A percentile compares a stretch with the other conserved stretches of the same genome.
Evolutionary conservation across 2,329 filamentous ascomycete species (phyloP).

Genomic region (Chaetomium olivaceum): DNA sequence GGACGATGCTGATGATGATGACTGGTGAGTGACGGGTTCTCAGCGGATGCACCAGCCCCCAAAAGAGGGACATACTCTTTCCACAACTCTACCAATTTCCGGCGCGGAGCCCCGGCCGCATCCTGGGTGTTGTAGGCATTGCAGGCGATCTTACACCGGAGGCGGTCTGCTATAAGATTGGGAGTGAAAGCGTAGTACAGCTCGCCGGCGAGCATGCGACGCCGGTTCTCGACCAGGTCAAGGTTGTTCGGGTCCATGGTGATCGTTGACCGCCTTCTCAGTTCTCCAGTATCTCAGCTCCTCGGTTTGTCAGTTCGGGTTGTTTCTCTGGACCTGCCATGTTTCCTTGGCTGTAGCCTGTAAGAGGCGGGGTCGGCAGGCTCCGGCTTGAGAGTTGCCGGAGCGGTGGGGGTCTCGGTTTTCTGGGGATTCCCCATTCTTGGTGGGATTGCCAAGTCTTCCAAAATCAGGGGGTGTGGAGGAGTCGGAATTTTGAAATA

Average conservation of each 20-base stretch:
- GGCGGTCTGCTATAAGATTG: slow-evolving; percentile 62
- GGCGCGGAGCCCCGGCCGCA: slow-evolving; percentile 54
- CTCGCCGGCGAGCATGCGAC: slow-evolving; percentile 65
- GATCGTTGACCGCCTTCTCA: not conserved
- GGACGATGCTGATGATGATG: slow-evolving; percentile 61
- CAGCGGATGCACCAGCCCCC: not conserved
- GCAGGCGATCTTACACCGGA: slow-evolving; percentile 63
- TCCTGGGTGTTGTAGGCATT: slow-evolving; percentile 60
- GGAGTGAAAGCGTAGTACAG: slow-evolving; percentile 75
- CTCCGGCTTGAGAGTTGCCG: not conserved
- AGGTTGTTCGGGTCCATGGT: slow-evolving; percentile 31
- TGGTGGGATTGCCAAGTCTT: not conserved
- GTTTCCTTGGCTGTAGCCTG: not conserved
- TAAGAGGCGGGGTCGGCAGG: not conserved
- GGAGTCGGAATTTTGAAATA: not conserved
- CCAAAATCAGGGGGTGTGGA: not conserved
- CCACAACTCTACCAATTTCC: slow-evolving; percentile 67
- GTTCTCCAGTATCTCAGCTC: not conserved
- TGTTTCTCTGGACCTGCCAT: not conserved
- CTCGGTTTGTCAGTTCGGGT: not conserved
- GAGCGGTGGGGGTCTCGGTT: not conserved
- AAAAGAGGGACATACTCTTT: slow-evolving; percentile 59
- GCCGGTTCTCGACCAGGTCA: slow-evolving; percentile 49
- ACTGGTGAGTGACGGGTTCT: not conserved
- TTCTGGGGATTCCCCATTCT: not conserved